Conservation (phyloP, 1,139 yeast species). For the Lodderomyces parapsilosis region DNA sequence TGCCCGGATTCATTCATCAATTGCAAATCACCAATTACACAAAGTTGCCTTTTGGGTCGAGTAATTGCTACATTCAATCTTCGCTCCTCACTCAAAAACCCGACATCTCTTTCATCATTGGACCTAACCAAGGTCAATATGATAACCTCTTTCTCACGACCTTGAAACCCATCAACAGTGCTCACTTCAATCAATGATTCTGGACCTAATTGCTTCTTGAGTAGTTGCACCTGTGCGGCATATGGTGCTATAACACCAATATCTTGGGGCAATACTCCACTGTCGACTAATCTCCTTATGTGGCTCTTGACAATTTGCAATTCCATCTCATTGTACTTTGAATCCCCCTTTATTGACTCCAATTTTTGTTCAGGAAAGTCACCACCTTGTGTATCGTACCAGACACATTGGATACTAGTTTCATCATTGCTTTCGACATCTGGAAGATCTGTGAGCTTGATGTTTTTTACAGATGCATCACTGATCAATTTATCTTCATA, state of each 20-base stretch:
- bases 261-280: slow-evolving; percentile 47
- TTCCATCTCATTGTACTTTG: slow-evolving; percentile 77
- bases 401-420: slow-evolving; percentile 42
- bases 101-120: slow-evolving; percentile 59
- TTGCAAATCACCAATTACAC: slow-evolving; percentile 85
- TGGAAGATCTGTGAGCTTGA: slow-evolving; percentile 55
- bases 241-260: slow-evolving; percentile 91
- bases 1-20: slow-evolving; percentile 40
- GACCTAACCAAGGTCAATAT: slow-evolving; percentile 46
- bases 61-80: slow-evolving; percentile 90
- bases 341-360: slow-evolving; percentile 37
- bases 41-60: slow-evolving; percentile 81
- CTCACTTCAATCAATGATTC: slow-evolving; percentile 34
- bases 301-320: slow-evolving; percentile 60
- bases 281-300: slow-evolving; percentile 43
- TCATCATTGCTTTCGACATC: slow-evolving; percentile 43
- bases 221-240: slow-evolving; percentile 73
- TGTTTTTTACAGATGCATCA: slow-evolving; percentile 53
- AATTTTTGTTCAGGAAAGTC: slow-evolving; percentile 63
- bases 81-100: slow-evolving; percentile 70
- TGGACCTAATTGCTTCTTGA: slow-evolving; percentile 38
- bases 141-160: slow-evolving; percentile 80
- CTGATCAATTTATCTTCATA: slow-evolving; percentile 68
- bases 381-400: slow-evolving; percentile 96
- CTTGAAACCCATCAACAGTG: slow-evolving; percentile 53